Evolutionary conservation across 352 stramenopile species (phyloP).

Genomic region (Peronosclerospora sorghi): DNA sequence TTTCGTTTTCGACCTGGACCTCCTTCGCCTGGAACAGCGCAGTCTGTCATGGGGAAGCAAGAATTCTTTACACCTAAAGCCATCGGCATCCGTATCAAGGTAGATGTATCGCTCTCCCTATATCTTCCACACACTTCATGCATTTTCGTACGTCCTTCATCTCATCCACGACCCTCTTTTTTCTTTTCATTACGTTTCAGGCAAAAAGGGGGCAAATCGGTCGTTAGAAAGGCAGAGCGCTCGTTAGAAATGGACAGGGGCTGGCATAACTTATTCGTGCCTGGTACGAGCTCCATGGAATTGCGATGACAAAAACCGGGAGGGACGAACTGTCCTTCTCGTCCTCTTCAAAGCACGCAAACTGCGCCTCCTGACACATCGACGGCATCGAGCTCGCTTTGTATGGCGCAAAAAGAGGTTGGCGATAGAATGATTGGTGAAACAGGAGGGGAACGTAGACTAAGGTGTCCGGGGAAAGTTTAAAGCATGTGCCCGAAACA

Average conservation of each 20-base stretch:
- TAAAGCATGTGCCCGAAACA: too few relatives aligned
- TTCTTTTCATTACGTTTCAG: constrained; percentile 27
- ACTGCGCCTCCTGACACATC: constrained; percentile 54
- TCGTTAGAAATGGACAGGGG: too few relatives aligned
- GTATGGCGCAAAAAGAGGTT: constrained; percentile 2
- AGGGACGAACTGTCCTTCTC: constrained; percentile 17
- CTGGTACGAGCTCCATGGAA: constrained; percentile 23
- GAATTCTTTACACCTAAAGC: constrained; percentile 82
- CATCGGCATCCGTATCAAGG: constrained; percentile 83
- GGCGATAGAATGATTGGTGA: neutral
- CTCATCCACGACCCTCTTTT: neutral
- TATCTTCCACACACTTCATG: neutral
- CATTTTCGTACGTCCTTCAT: neutral
- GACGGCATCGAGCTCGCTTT: constrained; percentile 27
- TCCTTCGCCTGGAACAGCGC: too few relatives aligned
- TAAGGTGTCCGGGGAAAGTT: too few relatives aligned
- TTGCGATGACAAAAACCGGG: constrained; percentile 24
- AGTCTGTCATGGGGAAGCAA: constrained; percentile 59
- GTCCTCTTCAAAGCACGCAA: constrained; percentile 63
- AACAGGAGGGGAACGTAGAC: too few relatives aligned
- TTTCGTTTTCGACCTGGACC: too few relatives aligned
- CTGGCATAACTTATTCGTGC: constrained; percentile 45
- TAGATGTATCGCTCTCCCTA: too few relatives aligned
- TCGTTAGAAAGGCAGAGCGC: too few relatives aligned
- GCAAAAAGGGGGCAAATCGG: too few relatives aligned